Percentiles rank a stretch among this genome's conserved stretches.
phyloP scores from a whole-genome alignment of 805 yeast genomes.

The Wickerhamiella bombiphila region DNA sequence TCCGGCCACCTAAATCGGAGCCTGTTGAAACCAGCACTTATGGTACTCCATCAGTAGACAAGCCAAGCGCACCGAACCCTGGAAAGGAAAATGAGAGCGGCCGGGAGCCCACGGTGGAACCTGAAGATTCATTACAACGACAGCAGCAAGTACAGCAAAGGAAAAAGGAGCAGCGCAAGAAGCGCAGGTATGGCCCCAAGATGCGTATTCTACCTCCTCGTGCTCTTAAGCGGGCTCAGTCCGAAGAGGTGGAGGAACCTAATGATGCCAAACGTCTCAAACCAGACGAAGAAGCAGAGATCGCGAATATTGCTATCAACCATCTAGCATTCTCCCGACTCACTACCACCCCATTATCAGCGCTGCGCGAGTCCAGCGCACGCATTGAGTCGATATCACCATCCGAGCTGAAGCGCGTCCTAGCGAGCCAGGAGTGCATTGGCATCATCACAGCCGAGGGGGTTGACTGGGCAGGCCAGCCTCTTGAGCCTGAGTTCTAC shows the following conservation, averaged over 20 bases:
- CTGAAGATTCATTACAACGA: neutral
- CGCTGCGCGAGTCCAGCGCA: slow-evolving; percentile 47
- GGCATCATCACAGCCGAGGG: slow-evolving; percentile 86
- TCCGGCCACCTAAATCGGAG: no score
- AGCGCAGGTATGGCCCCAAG: neutral
- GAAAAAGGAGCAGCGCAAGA: neutral
- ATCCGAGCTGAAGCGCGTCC: slow-evolving; percentile 19
- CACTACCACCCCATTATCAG: slow-evolving; percentile 73
- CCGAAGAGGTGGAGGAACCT: neutral
- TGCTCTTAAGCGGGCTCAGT: neutral
- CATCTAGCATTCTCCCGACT: slow-evolving; percentile 83
- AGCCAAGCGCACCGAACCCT: no score
- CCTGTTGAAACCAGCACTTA: no score
- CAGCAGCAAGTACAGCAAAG: neutral
- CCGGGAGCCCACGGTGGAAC: slow-evolving; percentile 1
- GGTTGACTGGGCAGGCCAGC: slow-evolving; percentile 93
- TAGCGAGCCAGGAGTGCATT: slow-evolving; percentile 40
- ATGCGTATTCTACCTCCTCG: slow-evolving; percentile 1
- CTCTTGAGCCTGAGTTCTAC: slow-evolving; percentile 85
- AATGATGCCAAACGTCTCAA: slow-evolving; percentile 7
- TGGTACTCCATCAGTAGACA: no score
- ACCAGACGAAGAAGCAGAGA: slow-evolving; percentile 20
- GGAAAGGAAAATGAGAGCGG: neutral
- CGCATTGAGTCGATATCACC: slow-evolving; percentile 32
- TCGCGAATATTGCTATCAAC: slow-evolving; percentile 56